A percentile compares a stretch with the other conserved stretches of the same genome.
These are phyloP conservation scores for Ostreobium quekettii DNA, from an alignment of 139 green algal genomes.

Conservation along the genomic window DNA sequence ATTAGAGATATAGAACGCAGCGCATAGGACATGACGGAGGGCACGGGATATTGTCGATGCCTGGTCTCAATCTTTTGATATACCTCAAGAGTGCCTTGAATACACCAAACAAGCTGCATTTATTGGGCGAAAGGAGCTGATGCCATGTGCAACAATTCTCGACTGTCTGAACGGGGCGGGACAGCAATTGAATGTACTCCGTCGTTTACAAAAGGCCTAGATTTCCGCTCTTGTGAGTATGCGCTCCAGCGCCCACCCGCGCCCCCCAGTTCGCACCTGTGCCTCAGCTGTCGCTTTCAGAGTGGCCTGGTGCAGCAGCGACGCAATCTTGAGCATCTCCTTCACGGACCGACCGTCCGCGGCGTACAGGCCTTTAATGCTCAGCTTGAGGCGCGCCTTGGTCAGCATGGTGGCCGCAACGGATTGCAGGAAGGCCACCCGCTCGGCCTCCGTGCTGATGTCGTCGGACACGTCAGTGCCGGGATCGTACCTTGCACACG, in stretches of 20 bases:
- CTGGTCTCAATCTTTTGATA: too few relatives aligned
- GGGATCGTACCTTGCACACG: constrained; percentile 46
- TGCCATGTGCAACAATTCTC: too few relatives aligned
- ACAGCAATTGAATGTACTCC: neutral
- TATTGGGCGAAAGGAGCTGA: too few relatives aligned
- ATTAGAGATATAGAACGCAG: too few relatives aligned
- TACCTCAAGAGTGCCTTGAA: too few relatives aligned
- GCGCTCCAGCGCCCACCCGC: too few relatives aligned
- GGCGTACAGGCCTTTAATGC: constrained; percentile 74
- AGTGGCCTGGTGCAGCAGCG: constrained; percentile 59
- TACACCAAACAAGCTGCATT: too few relatives aligned
- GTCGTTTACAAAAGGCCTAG: constrained; percentile 4
- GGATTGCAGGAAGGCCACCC: constrained; percentile 63
- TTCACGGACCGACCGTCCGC: constrained; percentile 61
- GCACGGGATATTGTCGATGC: too few relatives aligned
- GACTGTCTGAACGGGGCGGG: too few relatives aligned
- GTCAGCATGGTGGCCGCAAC: constrained; percentile 48
- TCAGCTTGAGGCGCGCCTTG: constrained; percentile 69
- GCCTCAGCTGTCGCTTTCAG: constrained; percentile 34
- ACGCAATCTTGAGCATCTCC: constrained; percentile 72
- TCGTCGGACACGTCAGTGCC: constrained; percentile 51
- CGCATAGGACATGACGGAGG: too few relatives aligned
- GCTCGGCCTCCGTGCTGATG: constrained; percentile 61
- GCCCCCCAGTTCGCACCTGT: too few relatives aligned
- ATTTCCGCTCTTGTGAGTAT: neutral